Conservation (phyloP, 495 filamentous ascomycete species). For the Filosporella fistucella region DNA sequence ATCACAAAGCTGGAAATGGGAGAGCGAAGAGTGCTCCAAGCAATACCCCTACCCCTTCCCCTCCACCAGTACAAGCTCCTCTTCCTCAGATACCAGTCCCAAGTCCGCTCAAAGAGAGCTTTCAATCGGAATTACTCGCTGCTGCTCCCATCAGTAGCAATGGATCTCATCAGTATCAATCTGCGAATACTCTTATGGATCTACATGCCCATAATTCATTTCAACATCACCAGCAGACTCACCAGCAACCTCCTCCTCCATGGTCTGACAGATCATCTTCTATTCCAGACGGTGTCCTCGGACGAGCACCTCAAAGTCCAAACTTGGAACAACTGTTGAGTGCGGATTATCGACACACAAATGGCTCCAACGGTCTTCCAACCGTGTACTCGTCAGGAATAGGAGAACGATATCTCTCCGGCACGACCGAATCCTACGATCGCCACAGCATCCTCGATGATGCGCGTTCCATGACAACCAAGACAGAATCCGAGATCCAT, state of each 20-base stretch:
- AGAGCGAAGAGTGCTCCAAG: background rate
- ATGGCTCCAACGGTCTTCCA: background rate
- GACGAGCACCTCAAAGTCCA: background rate
- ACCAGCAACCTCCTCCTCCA: background rate
- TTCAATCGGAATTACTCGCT: no score
- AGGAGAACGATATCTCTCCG: background rate
- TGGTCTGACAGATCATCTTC: background rate
- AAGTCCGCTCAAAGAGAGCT: no score
- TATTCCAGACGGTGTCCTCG: background rate
- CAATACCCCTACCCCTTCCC: no score
- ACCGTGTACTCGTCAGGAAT: background rate
- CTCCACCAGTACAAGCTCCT: no score
- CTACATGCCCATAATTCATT: background rate
- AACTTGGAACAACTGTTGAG: background rate
- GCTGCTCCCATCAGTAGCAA: no score
- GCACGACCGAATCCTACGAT: background rate
- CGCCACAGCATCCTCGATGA: background rate
- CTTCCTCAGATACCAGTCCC: no score
- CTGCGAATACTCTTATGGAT: background rate
- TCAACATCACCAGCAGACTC: background rate
- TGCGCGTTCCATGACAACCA: constrained; percentile 4
- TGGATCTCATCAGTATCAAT: background rate
- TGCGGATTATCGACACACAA: background rate
- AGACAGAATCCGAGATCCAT: constrained; percentile 25
- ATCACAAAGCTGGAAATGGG: constrained; percentile 14